phyloP scores from a whole-genome alignment of 257 asterid genomes.

The Fraxinus excelsior region DNA sequence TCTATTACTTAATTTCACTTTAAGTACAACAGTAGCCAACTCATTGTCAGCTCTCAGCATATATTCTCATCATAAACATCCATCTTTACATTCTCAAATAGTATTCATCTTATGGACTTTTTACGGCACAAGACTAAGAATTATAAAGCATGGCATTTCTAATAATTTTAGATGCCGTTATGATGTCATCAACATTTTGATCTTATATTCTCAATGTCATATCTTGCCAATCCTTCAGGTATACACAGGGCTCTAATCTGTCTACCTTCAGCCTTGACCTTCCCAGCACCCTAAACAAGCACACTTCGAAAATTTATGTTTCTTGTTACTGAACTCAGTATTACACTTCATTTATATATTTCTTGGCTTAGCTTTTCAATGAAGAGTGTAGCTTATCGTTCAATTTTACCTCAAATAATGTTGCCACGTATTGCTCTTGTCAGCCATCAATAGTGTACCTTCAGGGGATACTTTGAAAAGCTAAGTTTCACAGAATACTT shows the following conservation, averaged over 20 bases:
- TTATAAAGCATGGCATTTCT: neutral
- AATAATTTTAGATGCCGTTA: neutral
- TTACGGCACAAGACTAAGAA: neutral
- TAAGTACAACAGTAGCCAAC: neutral
- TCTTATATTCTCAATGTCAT: neutral
- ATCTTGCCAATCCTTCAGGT: neutral
- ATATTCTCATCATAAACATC: neutral
- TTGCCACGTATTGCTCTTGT: neutral
- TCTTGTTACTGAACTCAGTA: conserved; percentile 2
- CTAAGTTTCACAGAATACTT: neutral
- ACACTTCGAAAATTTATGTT: neutral
- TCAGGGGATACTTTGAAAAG: neutral
- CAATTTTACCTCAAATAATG: neutral
- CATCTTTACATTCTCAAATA: neutral
- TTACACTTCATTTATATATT: neutral
- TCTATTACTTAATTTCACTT: neutral
- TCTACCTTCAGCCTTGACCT: neutral
- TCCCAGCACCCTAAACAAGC: neutral
- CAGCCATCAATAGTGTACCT: neutral
- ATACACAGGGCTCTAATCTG: neutral
- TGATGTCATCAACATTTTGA: neutral
- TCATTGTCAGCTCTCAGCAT: neutral
- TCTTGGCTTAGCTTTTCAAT: neutral
- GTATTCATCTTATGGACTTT: neutral
- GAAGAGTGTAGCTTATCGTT: neutral